These are phyloP conservation scores for Vinca major DNA, from an alignment of 305 asterid genomes.

Conservation along the genomic window DNA sequence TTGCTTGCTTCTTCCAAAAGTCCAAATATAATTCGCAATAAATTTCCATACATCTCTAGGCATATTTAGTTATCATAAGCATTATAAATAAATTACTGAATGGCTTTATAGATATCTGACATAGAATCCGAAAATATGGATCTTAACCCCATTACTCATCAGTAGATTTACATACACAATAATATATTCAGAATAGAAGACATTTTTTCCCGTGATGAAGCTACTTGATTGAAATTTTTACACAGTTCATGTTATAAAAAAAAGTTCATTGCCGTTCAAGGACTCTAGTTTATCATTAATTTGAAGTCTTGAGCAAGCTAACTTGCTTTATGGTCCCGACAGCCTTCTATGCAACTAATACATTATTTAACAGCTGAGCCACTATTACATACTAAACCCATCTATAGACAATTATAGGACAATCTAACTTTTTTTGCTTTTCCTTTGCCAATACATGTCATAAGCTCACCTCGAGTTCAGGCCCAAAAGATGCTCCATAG, in stretches of 20 bases:
- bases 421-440: not conserved
- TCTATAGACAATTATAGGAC: not conserved
- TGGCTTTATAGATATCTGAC: not conserved
- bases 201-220: not conserved
- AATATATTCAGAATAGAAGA: not conserved
- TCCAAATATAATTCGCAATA: not conserved
- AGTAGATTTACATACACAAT: not conserved
- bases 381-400: not conserved
- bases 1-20: not conserved
- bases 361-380: not conserved
- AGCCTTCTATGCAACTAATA: not conserved
- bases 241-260: not conserved
- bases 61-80: not conserved
- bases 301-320: not conserved
- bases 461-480: constrained; percentile 81
- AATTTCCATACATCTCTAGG: not conserved
- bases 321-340: not conserved
- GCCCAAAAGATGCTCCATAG: constrained; percentile 90
- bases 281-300: not conserved
- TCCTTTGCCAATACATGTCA: not conserved
- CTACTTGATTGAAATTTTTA: not conserved
- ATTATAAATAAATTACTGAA: not conserved
- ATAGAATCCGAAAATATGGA: not conserved
- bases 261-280: not conserved
- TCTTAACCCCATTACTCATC: not conserved